These are phyloP conservation scores for Thielaviopsis euricoi DNA, from an alignment of 2,329 filamentous ascomycete species.

Conservation along the genomic window DNA sequence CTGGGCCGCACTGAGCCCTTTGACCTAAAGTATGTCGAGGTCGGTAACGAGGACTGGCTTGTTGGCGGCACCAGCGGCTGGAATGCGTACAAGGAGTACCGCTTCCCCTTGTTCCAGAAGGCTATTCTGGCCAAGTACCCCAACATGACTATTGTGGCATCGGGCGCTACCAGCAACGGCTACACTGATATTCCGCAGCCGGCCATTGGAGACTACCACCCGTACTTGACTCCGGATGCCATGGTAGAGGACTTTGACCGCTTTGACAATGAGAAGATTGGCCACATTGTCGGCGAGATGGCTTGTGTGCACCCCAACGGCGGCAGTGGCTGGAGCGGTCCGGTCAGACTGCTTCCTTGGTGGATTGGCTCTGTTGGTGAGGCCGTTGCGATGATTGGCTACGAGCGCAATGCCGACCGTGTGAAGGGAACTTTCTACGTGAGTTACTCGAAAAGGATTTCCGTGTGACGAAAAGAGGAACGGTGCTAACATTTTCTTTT, in stretches of 20 bases:
- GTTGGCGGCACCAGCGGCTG: conserved; percentile 29
- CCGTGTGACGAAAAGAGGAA: too few species aligned
- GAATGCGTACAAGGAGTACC: conserved; percentile 34
- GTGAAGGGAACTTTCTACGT: conserved; percentile 35
- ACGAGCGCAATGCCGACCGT: conserved; percentile 46
- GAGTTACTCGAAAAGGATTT: neutral
- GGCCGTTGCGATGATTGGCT: conserved; percentile 46
- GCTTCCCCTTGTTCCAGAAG: conserved; percentile 42
- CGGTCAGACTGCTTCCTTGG: conserved; percentile 32
- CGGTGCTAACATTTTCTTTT: neutral
- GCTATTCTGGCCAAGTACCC: conserved; percentile 41
- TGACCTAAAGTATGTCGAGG: conserved; percentile 42
- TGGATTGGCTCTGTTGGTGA: conserved; percentile 47
- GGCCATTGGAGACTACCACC: conserved; percentile 32
- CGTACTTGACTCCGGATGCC: conserved; percentile 33
- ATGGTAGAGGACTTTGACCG: conserved; percentile 32
- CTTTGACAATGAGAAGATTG: conserved; percentile 31
- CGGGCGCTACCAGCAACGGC: conserved; percentile 27
- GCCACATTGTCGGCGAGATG: conserved; percentile 31
- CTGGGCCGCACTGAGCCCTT: conserved; percentile 47
- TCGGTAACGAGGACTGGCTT: conserved; percentile 54
- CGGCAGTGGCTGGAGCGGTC: conserved; percentile 28
- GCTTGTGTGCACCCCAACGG: conserved; percentile 35
- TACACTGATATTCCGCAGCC: conserved; percentile 23
- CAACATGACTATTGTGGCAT: conserved; percentile 38